phyloP scores from a whole-genome alignment of 148 eudicot genomes.

The Rhododendron henanense region DNA sequence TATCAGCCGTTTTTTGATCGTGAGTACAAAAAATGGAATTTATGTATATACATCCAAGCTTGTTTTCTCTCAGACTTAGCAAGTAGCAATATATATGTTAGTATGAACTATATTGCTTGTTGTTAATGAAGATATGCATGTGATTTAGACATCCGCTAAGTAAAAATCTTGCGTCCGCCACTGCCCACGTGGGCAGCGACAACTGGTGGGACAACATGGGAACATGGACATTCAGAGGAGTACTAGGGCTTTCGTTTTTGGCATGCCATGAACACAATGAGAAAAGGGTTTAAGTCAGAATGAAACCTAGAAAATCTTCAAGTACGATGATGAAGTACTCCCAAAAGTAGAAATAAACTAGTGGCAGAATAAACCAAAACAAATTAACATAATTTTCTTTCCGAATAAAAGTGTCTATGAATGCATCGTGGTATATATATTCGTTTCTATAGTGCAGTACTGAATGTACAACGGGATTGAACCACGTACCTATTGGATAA shows the following conservation, averaged over 20 bases:
- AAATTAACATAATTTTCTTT: background rate
- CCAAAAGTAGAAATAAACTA: background rate
- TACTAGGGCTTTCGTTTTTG: background rate
- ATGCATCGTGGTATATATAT: too few species aligned
- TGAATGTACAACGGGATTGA: background rate
- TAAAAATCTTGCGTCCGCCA: background rate
- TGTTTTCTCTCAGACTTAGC: background rate
- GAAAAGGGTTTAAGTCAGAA: background rate
- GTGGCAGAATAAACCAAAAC: background rate
- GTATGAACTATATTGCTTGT: background rate
- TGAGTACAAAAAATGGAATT: too few species aligned
- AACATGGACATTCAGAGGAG: background rate
- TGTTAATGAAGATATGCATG: background rate
- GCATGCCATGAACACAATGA: background rate
- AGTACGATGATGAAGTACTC: background rate
- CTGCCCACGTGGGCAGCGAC: background rate
- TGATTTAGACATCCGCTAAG: too few species aligned
- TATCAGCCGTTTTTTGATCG: too few species aligned
- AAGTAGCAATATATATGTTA: background rate
- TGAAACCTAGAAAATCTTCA: background rate
- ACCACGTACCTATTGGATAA: too few species aligned
- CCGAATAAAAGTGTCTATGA: too few species aligned
- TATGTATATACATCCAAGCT: background rate
- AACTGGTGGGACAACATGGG: background rate
- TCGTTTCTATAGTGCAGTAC: background rate